phyloP scores from a whole-genome alignment of 768 basidiomycete species.

The Leccinum ochraceum region DNA sequence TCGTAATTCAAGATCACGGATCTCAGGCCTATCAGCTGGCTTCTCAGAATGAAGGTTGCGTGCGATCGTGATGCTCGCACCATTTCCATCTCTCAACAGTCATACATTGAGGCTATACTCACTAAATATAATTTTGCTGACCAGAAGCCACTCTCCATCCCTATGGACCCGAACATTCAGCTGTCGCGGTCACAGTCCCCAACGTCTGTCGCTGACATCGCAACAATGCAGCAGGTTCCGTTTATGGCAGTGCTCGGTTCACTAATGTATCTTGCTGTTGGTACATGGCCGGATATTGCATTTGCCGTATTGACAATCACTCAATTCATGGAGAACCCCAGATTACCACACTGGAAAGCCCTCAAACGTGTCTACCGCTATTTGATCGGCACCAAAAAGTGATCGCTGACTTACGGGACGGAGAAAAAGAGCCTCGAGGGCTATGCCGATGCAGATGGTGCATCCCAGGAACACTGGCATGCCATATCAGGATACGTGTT shows the following conservation, averaged over 20 bases:
- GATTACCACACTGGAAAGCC: neutral
- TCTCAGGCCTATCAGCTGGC: conserved; percentile 7
- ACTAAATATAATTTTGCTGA: conserved; percentile 29
- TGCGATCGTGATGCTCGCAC: neutral
- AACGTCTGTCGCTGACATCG: conserved; percentile 16
- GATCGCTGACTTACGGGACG: no score
- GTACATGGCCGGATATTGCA: no score
- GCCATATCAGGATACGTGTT: no score
- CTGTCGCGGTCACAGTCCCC: conserved; percentile 26
- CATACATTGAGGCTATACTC: conserved; percentile 36
- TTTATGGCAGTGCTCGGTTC: conserved; percentile 22
- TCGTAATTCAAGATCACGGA: neutral
- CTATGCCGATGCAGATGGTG: no score
- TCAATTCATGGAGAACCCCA: neutral
- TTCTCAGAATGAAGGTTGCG: conserved; percentile 8
- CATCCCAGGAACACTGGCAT: neutral
- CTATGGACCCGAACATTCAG: conserved; percentile 33
- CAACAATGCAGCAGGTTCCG: conserved; percentile 26
- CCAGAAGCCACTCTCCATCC: conserved; percentile 27
- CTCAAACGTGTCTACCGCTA: no score
- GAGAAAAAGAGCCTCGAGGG: no score
- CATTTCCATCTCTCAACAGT: neutral
- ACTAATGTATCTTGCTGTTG: neutral
- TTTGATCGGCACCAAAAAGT: no score
- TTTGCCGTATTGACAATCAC: neutral